Conservation (phyloP, 2,329 filamentous ascomycete genomes). For the Xylaria arbuscula region DNA sequence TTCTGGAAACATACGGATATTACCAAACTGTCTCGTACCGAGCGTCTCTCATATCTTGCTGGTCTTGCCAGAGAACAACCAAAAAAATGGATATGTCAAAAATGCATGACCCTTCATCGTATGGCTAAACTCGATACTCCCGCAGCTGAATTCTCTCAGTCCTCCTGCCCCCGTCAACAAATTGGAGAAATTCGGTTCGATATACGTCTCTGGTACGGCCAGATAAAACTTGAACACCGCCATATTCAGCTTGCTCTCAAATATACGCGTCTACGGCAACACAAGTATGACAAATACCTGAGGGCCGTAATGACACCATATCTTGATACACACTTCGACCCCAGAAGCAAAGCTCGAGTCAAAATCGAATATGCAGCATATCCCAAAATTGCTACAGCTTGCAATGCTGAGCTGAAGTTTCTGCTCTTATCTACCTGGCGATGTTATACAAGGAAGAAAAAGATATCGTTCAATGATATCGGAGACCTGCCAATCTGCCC, state of each 20-base stretch:
- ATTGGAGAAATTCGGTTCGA: background rate
- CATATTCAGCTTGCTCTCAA: constrained; percentile 30
- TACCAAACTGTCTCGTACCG: background rate
- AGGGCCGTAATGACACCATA: constrained; percentile 8
- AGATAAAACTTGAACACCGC: background rate
- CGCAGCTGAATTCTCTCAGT: background rate
- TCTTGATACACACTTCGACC: background rate
- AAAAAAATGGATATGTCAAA: background rate
- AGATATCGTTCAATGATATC: background rate
- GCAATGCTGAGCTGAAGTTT: constrained; percentile 17
- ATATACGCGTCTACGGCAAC: constrained; percentile 15
- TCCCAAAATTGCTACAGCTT: constrained; percentile 6
- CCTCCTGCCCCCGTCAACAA: background rate
- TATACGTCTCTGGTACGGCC: background rate
- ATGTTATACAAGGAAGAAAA: background rate
- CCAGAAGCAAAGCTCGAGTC: no score
- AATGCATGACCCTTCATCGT: constrained; percentile 6
- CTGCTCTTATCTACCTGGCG: constrained; percentile 24
- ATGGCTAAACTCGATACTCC: constrained; percentile 4
- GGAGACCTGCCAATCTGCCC: constrained; percentile 7
- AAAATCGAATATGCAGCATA: constrained; percentile 10
- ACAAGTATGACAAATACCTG: constrained; percentile 22
- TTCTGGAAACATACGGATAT: background rate
- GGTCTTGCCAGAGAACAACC: background rate
- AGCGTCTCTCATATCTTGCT: background rate